Evolutionary conservation across 257 asterid genomes (phyloP), one percentile per base, ranked within the genome.

Genomic region (Osmanthus fragrans): DNA sequence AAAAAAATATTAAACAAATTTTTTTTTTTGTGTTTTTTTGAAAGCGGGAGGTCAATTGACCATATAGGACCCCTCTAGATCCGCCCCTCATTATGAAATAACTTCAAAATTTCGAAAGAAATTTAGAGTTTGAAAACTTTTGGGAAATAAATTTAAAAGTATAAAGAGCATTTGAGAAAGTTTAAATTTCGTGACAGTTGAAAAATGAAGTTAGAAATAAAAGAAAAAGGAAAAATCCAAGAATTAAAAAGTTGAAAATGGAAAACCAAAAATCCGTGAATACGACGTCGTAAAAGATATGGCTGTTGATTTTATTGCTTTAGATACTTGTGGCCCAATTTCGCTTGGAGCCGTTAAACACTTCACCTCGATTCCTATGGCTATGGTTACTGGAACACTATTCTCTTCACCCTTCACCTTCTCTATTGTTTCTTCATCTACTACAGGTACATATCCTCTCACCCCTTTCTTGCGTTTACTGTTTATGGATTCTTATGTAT

Each of bases 391-490:
- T 75, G 96, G 90, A 86, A 76, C 80, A 15, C 83, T 76, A 83
- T 82, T 75, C 37, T 81, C 90, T 65, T 77, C 54, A 76, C 85
- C 84, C 68, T 83, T 85, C 83, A 76, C 86, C 74, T 84, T 84
- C 85, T 79, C 91, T 77, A 79, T 86, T 75, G 81, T 86, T 77
- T 86, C 92, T 33, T 87, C 92, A 13, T 86, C 94, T 71, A 81
- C 89, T 70, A 6, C 74, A 0, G 90, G 87, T 86, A 81, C 66
- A 71, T 78, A 32, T 72, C 49, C 73, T 34, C 42, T 65, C 0
- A 12, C 49, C 12, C 47, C 72, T 73, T 42, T 47, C 47, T 49
- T 49, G 8, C 36, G 27, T 63, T 34, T 63, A 63, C 30, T 6
- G 39, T 18, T 12, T 34, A 23, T 29, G 25, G 21, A 27, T n/a